Conservation (phyloP, 306 rosid species). For the Castanea mollissima region DNA sequence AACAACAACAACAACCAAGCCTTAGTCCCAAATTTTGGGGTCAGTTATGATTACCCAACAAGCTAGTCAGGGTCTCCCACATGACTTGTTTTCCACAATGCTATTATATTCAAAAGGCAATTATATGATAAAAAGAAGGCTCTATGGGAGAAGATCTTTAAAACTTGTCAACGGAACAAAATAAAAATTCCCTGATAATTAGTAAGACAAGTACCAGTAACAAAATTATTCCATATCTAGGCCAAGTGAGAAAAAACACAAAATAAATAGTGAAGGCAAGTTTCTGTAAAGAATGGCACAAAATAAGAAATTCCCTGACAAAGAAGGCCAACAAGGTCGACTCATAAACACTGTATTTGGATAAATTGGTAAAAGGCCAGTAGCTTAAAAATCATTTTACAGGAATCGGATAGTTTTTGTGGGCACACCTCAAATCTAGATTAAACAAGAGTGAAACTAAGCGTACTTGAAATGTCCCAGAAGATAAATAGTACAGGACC, state of each 20-base stretch:
- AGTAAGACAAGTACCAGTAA: too few relatives aligned
- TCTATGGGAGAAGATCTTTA: not conserved
- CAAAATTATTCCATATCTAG: not conserved
- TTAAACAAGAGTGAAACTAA: not conserved
- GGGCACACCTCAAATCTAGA: not conserved
- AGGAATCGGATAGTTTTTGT: not conserved
- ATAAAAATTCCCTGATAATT: not conserved
- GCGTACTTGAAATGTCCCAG: not conserved
- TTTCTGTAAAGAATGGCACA: not conserved
- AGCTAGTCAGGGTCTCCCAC: too few relatives aligned
- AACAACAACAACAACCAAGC: too few relatives aligned
- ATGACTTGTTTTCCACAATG: too few relatives aligned
- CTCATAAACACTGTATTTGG: not conserved
- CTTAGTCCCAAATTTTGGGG: too few relatives aligned
- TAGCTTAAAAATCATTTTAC: not conserved
- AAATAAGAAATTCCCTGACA: too few relatives aligned
- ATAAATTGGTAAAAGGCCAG: not conserved
- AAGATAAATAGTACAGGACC: not conserved
- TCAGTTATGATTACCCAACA: too few relatives aligned
- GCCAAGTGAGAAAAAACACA: not conserved
- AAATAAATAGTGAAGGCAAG: not conserved
- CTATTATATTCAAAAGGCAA: not conserved
- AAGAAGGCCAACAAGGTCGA: not conserved
- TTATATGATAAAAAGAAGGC: not conserved
- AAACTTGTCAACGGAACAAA: not conserved